Conservation (phyloP, 768 basidiomycete species). For the Dictyophora rubrovolvata region DNA sequence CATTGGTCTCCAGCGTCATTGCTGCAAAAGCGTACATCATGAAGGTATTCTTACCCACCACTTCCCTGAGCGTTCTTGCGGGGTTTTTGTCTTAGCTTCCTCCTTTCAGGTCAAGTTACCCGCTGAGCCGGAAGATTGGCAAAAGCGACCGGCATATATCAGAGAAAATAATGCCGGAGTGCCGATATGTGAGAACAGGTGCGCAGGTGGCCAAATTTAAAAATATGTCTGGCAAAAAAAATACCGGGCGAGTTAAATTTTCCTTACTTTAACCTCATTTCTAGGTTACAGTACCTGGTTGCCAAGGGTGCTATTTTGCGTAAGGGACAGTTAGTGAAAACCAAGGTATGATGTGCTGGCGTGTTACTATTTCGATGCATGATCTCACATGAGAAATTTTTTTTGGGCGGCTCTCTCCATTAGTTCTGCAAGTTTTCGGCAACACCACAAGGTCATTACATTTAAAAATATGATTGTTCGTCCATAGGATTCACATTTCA, state of each 20-base stretch:
- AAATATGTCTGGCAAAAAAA: no score
- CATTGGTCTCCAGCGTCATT: slow-evolving; percentile 74
- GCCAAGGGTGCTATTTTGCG: slow-evolving; percentile 45
- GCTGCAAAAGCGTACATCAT: slow-evolving; percentile 78
- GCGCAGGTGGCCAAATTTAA: slow-evolving; percentile 15
- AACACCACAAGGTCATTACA: slow-evolving; percentile 29
- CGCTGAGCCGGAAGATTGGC: slow-evolving; percentile 75
- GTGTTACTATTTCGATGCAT: neutral
- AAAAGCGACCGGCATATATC: slow-evolving; percentile 81
- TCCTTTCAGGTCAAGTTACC: slow-evolving; percentile 67
- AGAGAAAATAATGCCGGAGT: slow-evolving; percentile 65
- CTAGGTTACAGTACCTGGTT: slow-evolving; percentile 76
- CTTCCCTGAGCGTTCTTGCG: neutral
- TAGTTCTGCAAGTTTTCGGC: slow-evolving; percentile 44
- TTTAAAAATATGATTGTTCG: neutral
- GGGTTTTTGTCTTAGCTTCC: neutral
- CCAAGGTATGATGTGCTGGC: slow-evolving; percentile 29
- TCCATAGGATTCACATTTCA: slow-evolving; percentile 3
- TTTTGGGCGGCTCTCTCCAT: neutral
- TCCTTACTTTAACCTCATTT: neutral
- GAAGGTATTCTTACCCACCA: slow-evolving; percentile 38
- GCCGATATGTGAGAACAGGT: slow-evolving; percentile 79
- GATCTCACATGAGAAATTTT: neutral
- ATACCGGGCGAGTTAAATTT: neutral
- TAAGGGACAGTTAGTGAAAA: slow-evolving; percentile 60